Base-by-base conservation (phyloP, 148 eudicot species). In the Chenopodium formosanum region DNA sequence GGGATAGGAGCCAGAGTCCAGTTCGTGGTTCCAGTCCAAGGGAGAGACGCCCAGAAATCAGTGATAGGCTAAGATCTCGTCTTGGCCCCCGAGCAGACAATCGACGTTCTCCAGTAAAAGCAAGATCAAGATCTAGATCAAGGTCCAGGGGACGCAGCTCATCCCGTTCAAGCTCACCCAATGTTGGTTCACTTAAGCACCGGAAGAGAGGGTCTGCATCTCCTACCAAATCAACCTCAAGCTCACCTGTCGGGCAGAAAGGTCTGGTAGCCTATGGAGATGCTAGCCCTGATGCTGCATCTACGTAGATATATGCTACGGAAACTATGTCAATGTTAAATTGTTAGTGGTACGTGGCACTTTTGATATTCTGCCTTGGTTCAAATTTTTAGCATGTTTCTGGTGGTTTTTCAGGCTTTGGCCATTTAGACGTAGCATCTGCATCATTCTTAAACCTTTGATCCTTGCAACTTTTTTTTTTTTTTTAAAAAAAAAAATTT, bases 251-350 rank as follows among this genome's bases (percentile, higher is more conserved):
- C 19, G 88, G 83, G 52, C 90, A 86, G 75, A 89, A 89, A 80
- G 97, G 99, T 70, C 86, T 97, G 82, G 99, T 97, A 19, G 90
- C 98, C 34, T 97, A 97, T 73, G 99, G 90, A 58, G 99, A 94
- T 86, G 72, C 79, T 56, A 94, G 94, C 85, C 95, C 97, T 9
- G 89, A 88, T 67, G 88, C 82, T 79, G 91, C 86, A 37, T 80
- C 87, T 3, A 84, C 78, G 79, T 90, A 88, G 90, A 75, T 77
- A 74, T 8, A 22, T 32, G 23, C 23, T 25, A 9, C 22, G 7
- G 17, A 22, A 71, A 9, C 5, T 31, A 9, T 50, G 53, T 50
- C 52, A 9, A 50, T 50, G 53, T 56, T 17, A 2, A 56, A 12
- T 14, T 4, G 7, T 56, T 17, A 25, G 22, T 27, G 17, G 81